Base-by-base conservation (phyloP, 163 green algal genomes). In the Scenedesmus sp. region DNA sequence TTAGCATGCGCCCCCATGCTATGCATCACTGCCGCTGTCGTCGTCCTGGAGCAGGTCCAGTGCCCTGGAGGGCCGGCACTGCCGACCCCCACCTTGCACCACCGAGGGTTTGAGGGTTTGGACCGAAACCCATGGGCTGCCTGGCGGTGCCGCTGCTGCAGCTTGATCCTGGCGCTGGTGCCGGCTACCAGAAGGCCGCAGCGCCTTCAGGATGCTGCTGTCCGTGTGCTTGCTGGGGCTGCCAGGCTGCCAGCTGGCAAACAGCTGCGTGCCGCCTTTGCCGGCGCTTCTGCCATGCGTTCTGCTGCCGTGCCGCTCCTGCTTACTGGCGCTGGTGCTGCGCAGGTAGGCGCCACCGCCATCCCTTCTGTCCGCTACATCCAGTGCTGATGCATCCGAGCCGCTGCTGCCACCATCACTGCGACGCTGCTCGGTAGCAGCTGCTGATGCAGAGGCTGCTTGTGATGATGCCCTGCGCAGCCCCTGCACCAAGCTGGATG, bases 1-100 rank as follows among this genome's bases (percentile, higher is more conserved):
- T 13, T 3, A 81, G 72, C 70, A 33, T 30, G 37, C 76, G 30
- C 2, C 30, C 9, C 22, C 9, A 59, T 30, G 0, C 43, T 35
- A 59, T 61, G 43, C 79, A 59, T 85, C 79, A 22, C 79, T 59
- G 42, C 42, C 84, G 26, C 61, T 89, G 24, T 81, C 61, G 9
- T 68, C 42, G 44, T 83, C 73, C 0, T 35, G 24, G 4, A 83
- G 61, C 61, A 89, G 65, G 40, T 82, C 83, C 35, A 88, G 35
- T 24, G 83, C 83, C 10, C 35, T 59, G 9, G 56, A 65, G 7
- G 56, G 35, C 56, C 65, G 65, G 2, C 65, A 30, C 65, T 76
- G 65, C 65, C 9, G 65, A 26, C 0, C 26, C 40, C 65, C 65
- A 76, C 30, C 65, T 76, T 40, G 37, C 3, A 76, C 65, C 65